These are phyloP conservation scores for Gossypium aridum DNA, from an alignment of 441 rosid genomes.

Conservation along the genomic window DNA sequence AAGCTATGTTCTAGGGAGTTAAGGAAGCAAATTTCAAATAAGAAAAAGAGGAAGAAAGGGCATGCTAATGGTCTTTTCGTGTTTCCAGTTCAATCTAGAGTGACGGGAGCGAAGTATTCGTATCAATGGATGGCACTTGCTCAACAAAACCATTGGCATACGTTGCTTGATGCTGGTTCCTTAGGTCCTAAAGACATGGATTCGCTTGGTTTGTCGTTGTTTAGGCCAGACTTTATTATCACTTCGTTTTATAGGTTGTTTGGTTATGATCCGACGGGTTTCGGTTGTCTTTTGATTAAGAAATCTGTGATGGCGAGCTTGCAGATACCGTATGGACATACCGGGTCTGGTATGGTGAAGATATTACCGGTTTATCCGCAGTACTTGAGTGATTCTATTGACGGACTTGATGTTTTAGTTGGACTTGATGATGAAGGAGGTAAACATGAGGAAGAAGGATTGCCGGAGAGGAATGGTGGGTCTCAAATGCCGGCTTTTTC, in stretches of 20 bases:
- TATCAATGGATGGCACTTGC: slow-evolving; percentile 81
- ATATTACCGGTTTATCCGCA: slow-evolving; percentile 60
- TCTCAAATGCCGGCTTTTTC: slow-evolving; percentile 59
- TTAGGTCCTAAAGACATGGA: slow-evolving; percentile 80
- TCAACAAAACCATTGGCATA: slow-evolving; percentile 72
- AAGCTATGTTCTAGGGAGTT: slow-evolving; percentile 62
- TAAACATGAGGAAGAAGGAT: slow-evolving; percentile 25
- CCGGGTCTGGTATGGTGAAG: slow-evolving; percentile 60
- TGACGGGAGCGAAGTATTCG: slow-evolving; percentile 62
- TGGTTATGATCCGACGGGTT: slow-evolving; percentile 66
- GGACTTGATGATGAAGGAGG: slow-evolving; percentile 33
- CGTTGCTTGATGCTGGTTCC: slow-evolving; percentile 71
- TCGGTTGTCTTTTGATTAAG: slow-evolving; percentile 69
- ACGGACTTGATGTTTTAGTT: slow-evolving; percentile 46
- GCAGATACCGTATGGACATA: slow-evolving; percentile 51
- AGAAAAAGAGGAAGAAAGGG: slow-evolving; percentile 60
- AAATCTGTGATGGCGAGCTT: slow-evolving; percentile 62
- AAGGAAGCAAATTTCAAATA: slow-evolving; percentile 48
- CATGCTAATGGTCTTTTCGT: slow-evolving; percentile 56
- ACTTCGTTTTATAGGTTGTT: slow-evolving; percentile 65
- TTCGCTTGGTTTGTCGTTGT: slow-evolving; percentile 61
- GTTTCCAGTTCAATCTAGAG: slow-evolving; percentile 70
- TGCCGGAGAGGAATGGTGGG: slow-evolving; percentile 30
- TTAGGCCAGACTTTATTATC: slow-evolving; percentile 62
- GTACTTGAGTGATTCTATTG: slow-evolving; percentile 54